phyloP scores from a whole-genome alignment of 2,329 filamentous ascomycete species.

The Claviceps maximensis region DNA sequence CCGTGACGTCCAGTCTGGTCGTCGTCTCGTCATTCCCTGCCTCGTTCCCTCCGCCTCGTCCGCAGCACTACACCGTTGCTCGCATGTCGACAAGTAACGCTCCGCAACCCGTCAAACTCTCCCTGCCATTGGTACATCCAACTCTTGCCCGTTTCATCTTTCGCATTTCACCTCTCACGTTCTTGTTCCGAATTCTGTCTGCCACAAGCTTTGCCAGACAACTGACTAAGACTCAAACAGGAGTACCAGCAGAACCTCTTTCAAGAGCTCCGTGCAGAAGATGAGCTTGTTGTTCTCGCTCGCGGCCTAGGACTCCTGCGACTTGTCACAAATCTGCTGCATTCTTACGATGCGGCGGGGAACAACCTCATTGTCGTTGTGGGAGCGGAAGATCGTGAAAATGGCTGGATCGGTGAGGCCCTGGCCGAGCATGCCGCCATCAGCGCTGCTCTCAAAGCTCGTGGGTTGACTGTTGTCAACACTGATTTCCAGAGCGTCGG shows the following conservation, averaged over 20 bases:
- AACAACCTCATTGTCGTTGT: constrained; percentile 86
- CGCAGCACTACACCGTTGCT: constrained; percentile 6
- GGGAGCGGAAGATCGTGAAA: constrained; percentile 83
- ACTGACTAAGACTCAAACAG: constrained; percentile 22
- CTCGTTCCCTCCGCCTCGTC: neutral
- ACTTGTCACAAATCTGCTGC: constrained; percentile 87
- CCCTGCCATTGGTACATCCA: constrained; percentile 42
- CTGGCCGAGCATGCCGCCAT: constrained; percentile 90
- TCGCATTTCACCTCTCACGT: too few species aligned
- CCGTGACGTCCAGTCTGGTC: neutral
- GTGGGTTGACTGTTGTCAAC: constrained; percentile 83
- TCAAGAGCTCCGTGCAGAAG: constrained; percentile 74
- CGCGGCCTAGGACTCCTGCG: constrained; percentile 85
- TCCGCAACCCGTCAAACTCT: constrained; percentile 64
- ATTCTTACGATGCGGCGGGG: constrained; percentile 91
- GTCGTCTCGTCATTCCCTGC: neutral
- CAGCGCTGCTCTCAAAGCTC: constrained; percentile 67
- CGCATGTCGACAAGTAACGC: constrained; percentile 41
- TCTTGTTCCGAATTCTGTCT: too few species aligned
- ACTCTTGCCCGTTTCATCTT: neutral
- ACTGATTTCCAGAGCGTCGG: constrained; percentile 84
- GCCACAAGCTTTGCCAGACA: neutral
- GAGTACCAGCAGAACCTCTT: constrained; percentile 94
- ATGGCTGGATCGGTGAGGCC: constrained; percentile 93
- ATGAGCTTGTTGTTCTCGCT: constrained; percentile 86